Evolutionary conservation across 2,329 filamentous ascomycete genomes (phyloP), one percentile per base, ranked within the genome.

Genomic region (Pseudogymnoascus sp.): DNA sequence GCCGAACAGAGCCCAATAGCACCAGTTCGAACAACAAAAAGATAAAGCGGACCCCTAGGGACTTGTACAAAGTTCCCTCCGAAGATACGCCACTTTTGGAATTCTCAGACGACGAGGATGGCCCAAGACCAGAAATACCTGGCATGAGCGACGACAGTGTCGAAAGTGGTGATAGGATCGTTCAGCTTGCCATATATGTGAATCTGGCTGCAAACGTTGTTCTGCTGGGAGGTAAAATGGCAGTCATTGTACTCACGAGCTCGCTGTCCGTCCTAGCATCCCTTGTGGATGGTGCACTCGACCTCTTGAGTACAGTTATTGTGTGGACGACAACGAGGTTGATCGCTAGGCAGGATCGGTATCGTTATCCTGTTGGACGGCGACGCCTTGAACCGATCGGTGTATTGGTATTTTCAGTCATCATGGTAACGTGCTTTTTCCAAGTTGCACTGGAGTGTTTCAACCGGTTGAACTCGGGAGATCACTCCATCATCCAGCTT

Each of bases 101-200:
- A 21, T 78, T 78, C 3, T 79, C 80, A 11, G 76, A 80, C 10
- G 78, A 79, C 18, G 74, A 77, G 3, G 75, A 79, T 3, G 73
- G 77, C 62, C 77, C 79, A 25, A 79, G 78, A 62, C 82, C 82
- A 10, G 81, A 88, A 64, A 84, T 91, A 44, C 89, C 88, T 6
- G 88, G 86, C 74, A 83, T 89, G 63, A 88, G 89, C 46, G 82
- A 84, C 64, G 89, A 92, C 67, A 88, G 88, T 64, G 82, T 92
- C 2, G 89, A 92, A 71, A 90, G 87, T 66, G 82, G 86, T 59
- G 87, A 88, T 64, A 85, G 83, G 14, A 84, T 96, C 59, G 91
- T 97, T 59, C 89, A 87, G n/a, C 72, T 95, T 18, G 93, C 93
- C 44, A 95, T 97, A 70, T 93, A 92, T 74, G 78, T 85, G 70